Conservation (phyloP, 106 monocot species). For the Allium fistulosum region DNA sequence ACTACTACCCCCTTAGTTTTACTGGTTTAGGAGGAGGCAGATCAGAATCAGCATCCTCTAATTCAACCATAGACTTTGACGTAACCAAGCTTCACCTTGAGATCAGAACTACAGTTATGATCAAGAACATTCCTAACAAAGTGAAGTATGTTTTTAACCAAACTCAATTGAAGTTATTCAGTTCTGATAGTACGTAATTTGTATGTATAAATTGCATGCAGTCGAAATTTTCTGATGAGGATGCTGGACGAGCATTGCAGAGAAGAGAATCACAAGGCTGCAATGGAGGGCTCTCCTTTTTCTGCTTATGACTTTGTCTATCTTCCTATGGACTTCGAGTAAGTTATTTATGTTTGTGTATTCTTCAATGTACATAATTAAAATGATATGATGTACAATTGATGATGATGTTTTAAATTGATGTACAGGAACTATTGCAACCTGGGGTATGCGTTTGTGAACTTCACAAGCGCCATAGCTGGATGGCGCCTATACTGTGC, state of each 20-base stretch:
- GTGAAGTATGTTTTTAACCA: background rate
- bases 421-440: slow-evolving; percentile 25
- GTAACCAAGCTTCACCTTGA: no score
- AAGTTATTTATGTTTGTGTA: background rate
- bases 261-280: background rate
- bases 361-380: background rate
- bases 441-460: slow-evolving; percentile 38
- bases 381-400: background rate
- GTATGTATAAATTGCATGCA: background rate
- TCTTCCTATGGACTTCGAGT: slow-evolving; percentile 41
- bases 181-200: no score
- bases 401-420: background rate
- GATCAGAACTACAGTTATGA: background rate
- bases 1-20: no score
- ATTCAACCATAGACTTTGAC: no score
- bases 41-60: no score
- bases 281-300: background rate
- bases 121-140: slow-evolving; percentile 5
- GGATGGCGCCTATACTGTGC: slow-evolving; percentile 18
- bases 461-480: slow-evolving; percentile 25
- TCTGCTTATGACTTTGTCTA: slow-evolving; percentile 44
- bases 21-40: no score
- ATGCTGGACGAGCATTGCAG: slow-evolving; percentile 24
- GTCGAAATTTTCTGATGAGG: slow-evolving; percentile 15
- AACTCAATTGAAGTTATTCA: no score